Conservation (phyloP, 306 rosid genomes). For the Ziziphus jujuba region DNA sequence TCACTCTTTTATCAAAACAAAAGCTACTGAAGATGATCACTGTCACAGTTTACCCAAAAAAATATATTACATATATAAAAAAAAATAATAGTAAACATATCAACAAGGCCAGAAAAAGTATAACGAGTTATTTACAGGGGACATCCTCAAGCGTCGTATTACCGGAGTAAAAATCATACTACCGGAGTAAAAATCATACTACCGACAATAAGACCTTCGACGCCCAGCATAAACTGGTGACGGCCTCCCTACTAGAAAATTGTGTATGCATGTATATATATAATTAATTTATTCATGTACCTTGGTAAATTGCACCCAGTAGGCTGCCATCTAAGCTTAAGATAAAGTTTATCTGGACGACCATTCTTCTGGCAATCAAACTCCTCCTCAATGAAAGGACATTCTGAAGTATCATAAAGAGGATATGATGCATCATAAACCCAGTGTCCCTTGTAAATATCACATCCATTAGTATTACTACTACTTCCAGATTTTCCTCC, state of each 20-base stretch:
- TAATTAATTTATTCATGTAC: conserved; percentile 41
- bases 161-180: no score
- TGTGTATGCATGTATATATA: no score
- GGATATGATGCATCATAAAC: conserved; percentile 58
- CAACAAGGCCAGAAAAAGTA: background rate
- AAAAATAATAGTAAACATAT: no score
- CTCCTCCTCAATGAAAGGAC: conserved; percentile 57
- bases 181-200: no score
- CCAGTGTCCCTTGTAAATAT: conserved; percentile 63
- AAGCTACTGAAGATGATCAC: background rate
- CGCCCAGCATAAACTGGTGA: no score
- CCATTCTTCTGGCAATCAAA: conserved; percentile 65
- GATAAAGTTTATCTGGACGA: conserved; percentile 64
- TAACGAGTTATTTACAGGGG: background rate
- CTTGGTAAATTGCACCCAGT: conserved; percentile 57
- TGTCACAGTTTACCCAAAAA: background rate
- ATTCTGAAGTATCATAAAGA: conserved; percentile 44
- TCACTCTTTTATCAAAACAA: background rate
- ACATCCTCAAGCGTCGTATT: no score
- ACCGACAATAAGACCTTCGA: no score
- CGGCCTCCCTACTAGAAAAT: no score
- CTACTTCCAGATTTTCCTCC: background rate
- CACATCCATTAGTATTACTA: conserved; percentile 37
- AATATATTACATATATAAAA: no score
- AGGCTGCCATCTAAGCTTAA: conserved; percentile 79